A percentile compares a stretch with the other conserved stretches of the same genome.
These are phyloP conservation scores for Chimonanthus praecox DNA, from an alignment of 164 flowering plant genomes.

Conservation along the genomic window DNA sequence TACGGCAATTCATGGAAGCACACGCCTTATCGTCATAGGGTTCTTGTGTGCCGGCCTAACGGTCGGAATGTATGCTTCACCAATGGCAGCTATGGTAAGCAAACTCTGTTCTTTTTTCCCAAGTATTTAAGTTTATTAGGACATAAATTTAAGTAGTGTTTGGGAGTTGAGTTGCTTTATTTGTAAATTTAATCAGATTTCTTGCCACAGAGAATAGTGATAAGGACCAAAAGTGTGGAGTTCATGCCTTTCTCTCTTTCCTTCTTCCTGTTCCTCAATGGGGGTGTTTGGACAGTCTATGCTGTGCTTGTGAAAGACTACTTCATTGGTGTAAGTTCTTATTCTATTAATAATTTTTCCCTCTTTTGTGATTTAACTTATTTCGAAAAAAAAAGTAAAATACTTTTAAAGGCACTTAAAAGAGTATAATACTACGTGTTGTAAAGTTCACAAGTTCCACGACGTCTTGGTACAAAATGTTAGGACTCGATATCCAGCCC, in stretches of 20 bases:
- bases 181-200: too few relatives aligned
- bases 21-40: conserved; percentile 41
- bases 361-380: too few relatives aligned
- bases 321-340: conserved; percentile 42
- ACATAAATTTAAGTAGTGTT: too few relatives aligned
- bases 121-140: too few relatives aligned
- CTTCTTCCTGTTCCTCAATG: conserved; percentile 52
- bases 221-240: conserved; percentile 57
- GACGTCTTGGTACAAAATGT: too few relatives aligned
- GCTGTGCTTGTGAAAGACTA: conserved; percentile 38
- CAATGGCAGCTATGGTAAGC: conserved; percentile 45
- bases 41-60: conserved; percentile 49
- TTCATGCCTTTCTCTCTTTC: conserved; percentile 67
- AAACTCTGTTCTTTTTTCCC: too few relatives aligned
- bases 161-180: too few relatives aligned
- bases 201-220: conserved; percentile 39
- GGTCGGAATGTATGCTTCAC: conserved; percentile 66
- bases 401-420: too few relatives aligned
- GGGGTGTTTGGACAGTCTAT: conserved; percentile 43
- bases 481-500: too few relatives aligned
- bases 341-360: neutral
- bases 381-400: too few relatives aligned
- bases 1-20: conserved; percentile 31
- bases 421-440: too few relatives aligned
- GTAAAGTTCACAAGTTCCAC: too few relatives aligned